Conservation (phyloP, 805 yeast genomes). For the Yamadazyma sp. region DNA sequence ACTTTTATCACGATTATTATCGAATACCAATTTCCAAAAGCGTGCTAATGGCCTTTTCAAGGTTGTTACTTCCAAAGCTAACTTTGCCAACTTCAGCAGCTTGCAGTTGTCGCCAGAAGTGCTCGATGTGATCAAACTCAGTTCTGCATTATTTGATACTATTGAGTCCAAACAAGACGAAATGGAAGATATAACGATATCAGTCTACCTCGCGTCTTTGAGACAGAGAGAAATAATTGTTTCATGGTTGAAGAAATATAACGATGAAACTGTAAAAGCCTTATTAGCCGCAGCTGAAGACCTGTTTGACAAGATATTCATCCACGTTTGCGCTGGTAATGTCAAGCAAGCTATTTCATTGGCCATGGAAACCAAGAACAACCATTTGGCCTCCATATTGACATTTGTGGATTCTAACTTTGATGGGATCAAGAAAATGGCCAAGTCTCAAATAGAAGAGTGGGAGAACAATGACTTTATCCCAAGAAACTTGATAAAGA, state of each 20-base stretch:
- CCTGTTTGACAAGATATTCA: conserved; percentile 54
- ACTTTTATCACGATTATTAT: conserved; percentile 16
- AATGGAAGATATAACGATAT: conserved; percentile 1
- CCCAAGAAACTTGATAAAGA: conserved; percentile 54
- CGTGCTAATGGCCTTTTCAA: conserved; percentile 31
- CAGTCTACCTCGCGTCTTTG: neutral
- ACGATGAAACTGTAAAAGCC: conserved; percentile 31
- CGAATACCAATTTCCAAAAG: conserved; percentile 20
- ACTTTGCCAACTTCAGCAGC: conserved; percentile 22
- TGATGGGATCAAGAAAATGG: conserved; percentile 51
- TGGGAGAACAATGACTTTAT: conserved; percentile 50
- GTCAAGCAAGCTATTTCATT: conserved; percentile 58
- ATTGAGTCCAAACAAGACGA: conserved; percentile 1
- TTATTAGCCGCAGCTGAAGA: conserved; percentile 21
- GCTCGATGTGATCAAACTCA: neutral
- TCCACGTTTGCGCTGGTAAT: conserved; percentile 53
- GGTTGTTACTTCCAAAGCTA: conserved; percentile 14
- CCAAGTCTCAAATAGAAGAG: conserved; percentile 58
- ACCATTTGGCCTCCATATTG: conserved; percentile 69
- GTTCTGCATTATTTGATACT: conserved; percentile 53
- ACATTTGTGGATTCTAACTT: conserved; percentile 74
- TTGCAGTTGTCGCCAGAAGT: conserved; percentile 21
- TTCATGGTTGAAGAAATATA: conserved; percentile 55
- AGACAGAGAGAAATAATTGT: conserved; percentile 43
- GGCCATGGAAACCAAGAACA: conserved; percentile 61